Evolutionary conservation across 1,139 yeast genomes (phyloP).

Genomic region (Arxiozyma bovina): DNA sequence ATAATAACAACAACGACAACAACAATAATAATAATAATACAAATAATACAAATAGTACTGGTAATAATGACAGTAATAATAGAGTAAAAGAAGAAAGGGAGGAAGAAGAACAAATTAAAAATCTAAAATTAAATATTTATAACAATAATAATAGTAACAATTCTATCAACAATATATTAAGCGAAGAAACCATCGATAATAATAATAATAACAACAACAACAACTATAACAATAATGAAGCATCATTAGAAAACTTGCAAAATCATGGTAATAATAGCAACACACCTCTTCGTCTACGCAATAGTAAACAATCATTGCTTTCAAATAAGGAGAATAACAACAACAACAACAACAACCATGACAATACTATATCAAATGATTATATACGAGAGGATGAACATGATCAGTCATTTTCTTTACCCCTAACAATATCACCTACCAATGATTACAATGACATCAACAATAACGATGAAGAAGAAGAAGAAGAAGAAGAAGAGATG

Average conservation of each 20-base stretch:
- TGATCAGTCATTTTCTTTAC: conserved; percentile 19
- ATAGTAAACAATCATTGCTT: not conserved
- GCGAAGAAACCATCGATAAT: not conserved
- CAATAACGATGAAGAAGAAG: too few relatives aligned
- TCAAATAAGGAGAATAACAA: not conserved
- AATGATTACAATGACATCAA: not conserved
- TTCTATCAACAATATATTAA: too few relatives aligned
- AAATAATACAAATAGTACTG: too few relatives aligned
- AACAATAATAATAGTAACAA: not conserved
- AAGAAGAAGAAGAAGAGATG: not conserved
- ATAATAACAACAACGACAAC: too few relatives aligned
- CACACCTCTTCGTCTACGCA: not conserved
- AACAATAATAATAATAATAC: not conserved
- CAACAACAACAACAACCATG: not conserved
- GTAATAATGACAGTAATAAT: not conserved
- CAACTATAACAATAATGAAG: not conserved
- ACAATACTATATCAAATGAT: too few relatives aligned
- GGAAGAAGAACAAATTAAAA: conserved; percentile 7
- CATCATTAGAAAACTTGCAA: not conserved
- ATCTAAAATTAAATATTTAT: conserved; percentile 18
- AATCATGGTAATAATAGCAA: not conserved
- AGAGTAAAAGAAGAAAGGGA: conserved; percentile 23
- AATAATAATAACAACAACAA: too few relatives aligned
- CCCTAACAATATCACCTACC: conserved; percentile 7
- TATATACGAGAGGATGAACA: conserved; percentile 4